These are phyloP conservation scores for Capronia epimyces DNA, from an alignment of 2,329 filamentous ascomycete genomes.

Conservation along the genomic window DNA sequence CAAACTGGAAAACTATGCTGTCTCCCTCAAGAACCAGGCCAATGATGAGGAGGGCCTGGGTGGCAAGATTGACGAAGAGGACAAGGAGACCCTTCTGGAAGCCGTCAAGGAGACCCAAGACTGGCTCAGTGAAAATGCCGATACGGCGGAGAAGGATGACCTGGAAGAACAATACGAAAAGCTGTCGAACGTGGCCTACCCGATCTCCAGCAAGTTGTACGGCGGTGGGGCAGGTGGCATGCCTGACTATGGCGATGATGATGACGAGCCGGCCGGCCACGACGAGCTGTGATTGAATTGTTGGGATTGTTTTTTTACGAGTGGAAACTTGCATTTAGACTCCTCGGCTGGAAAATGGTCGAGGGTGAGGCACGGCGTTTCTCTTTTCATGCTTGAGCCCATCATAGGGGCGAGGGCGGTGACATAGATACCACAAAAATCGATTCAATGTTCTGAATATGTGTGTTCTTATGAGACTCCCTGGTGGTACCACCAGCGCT, in stretches of 20 bases:
- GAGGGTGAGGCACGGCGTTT: conserved; percentile 7
- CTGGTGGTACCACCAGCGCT: too few species aligned
- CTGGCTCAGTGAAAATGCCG: conserved; percentile 94
- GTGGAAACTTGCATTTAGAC: conserved; percentile 19
- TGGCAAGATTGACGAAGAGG: conserved; percentile 96
- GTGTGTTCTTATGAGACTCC: too few species aligned
- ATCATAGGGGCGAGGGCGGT: conserved; percentile 2
- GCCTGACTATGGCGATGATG: conserved; percentile 55
- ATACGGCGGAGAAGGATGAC: conserved; percentile 80
- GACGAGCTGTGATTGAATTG: conserved; percentile 60
- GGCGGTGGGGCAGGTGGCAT: conserved; percentile 59
- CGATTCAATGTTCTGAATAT: not conserved
- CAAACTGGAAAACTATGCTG: conserved; percentile 97
- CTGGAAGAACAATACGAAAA: conserved; percentile 99
- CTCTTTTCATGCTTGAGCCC: conserved; percentile 5
- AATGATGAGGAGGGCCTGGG: conserved; percentile 94
- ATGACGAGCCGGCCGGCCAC: conserved; percentile 57
- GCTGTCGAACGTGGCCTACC: conserved; percentile 91
- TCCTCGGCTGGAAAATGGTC: conserved; percentile 1
- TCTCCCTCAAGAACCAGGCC: conserved; percentile 98
- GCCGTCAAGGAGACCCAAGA: conserved; percentile 95
- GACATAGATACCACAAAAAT: conserved; percentile 20
- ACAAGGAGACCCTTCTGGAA: conserved; percentile 93
- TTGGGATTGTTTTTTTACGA: conserved; percentile 9
- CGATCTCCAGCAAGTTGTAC: conserved; percentile 98